These are phyloP conservation scores for Colletotrichum neosansevieriae DNA, from an alignment of 2,329 filamentous ascomycete species.

Conservation along the genomic window DNA sequence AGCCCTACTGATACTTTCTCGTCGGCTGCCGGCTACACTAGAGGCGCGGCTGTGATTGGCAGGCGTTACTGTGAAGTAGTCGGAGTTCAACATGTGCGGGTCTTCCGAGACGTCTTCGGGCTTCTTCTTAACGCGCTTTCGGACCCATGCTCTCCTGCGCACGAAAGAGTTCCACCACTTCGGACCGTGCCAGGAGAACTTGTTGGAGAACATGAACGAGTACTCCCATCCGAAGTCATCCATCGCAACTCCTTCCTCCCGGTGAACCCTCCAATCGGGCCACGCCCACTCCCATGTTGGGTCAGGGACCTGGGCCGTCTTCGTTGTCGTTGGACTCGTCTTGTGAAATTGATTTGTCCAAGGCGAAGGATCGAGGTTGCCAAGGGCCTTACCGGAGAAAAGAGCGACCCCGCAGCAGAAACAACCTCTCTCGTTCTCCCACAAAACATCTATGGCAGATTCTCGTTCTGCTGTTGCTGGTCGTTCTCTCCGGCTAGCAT, in stretches of 20 bases:
- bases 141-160: conserved; percentile 87
- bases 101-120: conserved; percentile 59
- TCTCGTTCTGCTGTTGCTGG: conserved; percentile 53
- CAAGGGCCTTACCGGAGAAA: conserved; percentile 88
- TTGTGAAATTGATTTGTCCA: conserved; percentile 83
- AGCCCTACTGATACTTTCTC: conserved; percentile 52
- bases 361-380: conserved; percentile 85
- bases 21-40: conserved; percentile 43
- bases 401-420: conserved; percentile 90
- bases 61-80: conserved; percentile 83
- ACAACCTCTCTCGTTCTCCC: conserved; percentile 93
- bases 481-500: conserved; percentile 10
- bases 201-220: conserved; percentile 83
- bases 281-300: conserved; percentile 93
- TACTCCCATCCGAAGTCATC: conserved; percentile 98
- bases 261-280: conserved; percentile 73
- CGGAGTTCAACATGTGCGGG: conserved; percentile 76
- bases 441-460: conserved; percentile 84
- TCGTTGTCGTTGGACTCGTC: conserved; percentile 74
- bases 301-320: conserved; percentile 92
- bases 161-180: conserved; percentile 97
- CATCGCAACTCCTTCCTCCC: conserved; percentile 76
- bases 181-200: conserved; percentile 87
- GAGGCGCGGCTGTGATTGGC: conserved; percentile 50
- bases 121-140: conserved; percentile 78